Conservation (phyloP, 179 eudicot species). For the Heliamphora pulchella region DNA sequence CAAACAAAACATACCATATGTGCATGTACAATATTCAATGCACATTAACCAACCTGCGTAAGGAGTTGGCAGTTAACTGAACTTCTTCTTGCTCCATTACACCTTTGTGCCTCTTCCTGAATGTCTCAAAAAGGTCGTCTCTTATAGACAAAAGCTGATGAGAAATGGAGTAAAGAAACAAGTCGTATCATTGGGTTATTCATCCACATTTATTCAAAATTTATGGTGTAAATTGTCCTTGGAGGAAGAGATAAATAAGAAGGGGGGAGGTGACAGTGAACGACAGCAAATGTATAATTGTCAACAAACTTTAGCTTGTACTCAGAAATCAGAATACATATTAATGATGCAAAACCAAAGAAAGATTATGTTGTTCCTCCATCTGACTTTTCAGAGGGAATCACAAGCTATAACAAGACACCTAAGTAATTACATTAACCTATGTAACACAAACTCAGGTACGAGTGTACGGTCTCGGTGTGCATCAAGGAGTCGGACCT, state of each 20-base stretch:
- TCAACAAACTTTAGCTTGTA: not conserved
- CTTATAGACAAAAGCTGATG: conserved; percentile 69
- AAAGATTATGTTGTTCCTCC: not conserved
- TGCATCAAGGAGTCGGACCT: too few relatives aligned
- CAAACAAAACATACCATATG: too few relatives aligned
- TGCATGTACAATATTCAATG: not conserved
- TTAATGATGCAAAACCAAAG: not conserved
- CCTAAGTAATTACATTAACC: not conserved
- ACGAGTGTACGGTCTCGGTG: too few relatives aligned
- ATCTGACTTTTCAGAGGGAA: not conserved
- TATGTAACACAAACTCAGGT: too few relatives aligned
- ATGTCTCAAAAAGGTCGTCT: conserved; percentile 94
- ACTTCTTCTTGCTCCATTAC: conserved; percentile 94
- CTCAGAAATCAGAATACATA: not conserved
- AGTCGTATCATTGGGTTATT: conserved; percentile 11
- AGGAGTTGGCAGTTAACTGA: conserved; percentile 81
- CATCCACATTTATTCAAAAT: not conserved
- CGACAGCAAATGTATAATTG: not conserved
- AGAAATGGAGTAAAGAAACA: conserved; percentile 14
- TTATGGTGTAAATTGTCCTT: not conserved
- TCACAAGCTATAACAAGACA: not conserved
- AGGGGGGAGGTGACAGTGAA: not conserved
- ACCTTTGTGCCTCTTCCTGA: conserved; percentile 89
- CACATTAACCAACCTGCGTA: conserved; percentile 53
- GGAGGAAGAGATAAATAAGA: not conserved